Conservation (phyloP, 257 asterid species). For the Solanum commersonii region DNA sequence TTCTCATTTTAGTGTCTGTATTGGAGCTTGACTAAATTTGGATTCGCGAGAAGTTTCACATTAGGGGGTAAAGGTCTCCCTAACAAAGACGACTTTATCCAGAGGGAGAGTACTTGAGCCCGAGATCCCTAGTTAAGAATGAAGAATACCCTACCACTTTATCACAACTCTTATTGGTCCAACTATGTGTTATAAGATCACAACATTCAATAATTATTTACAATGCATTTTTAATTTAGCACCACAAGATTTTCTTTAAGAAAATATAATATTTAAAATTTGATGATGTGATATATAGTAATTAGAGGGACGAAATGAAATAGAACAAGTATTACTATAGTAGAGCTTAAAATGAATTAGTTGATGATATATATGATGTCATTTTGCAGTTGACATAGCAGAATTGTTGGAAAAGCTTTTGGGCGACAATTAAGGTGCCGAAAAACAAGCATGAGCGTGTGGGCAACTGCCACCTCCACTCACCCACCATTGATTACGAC, state of each 20-base stretch:
- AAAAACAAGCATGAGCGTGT: slow-evolving; percentile 21
- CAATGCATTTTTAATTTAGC: no score
- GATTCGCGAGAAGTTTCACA: no score
- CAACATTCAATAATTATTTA: background rate
- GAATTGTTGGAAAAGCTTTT: slow-evolving; percentile 68
- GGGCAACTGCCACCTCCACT: slow-evolving; percentile 29
- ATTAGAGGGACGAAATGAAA: background rate
- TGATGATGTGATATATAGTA: background rate
- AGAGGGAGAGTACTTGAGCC: no score
- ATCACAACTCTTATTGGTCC: no score
- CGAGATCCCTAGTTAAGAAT: no score
- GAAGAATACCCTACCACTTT: no score
- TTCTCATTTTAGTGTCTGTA: no score
- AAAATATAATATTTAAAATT: background rate
- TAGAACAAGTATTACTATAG: background rate
- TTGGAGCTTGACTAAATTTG: no score
- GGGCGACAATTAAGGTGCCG: slow-evolving; percentile 39
- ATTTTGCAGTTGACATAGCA: slow-evolving; percentile 17
- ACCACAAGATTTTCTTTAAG: background rate
- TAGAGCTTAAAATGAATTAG: background rate
- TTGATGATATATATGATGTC: slow-evolving; percentile 11
- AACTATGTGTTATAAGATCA: background rate
- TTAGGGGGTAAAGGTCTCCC: no score
- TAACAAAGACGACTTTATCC: no score
- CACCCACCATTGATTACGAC: slow-evolving; percentile 68